phyloP scores from a whole-genome alignment of 2,329 filamentous ascomycete species.

The Colletotrichum viniferum region DNA sequence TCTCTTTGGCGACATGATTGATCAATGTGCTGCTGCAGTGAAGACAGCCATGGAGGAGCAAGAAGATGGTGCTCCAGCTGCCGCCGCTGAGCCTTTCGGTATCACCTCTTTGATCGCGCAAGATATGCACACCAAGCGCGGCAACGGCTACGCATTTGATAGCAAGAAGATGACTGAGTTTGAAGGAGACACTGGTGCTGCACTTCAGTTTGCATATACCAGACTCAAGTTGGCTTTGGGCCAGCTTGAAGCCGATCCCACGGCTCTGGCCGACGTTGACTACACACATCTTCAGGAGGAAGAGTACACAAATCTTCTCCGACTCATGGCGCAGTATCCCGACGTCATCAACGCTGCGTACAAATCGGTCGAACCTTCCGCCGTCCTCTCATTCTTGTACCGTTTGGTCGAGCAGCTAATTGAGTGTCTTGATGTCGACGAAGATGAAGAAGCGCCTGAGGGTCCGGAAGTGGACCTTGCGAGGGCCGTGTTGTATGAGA shows the following conservation, averaged over 20 bases:
- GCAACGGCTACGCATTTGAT: conserved; percentile 26
- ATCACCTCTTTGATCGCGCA: conserved; percentile 73
- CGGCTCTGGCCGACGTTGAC: conserved; percentile 15
- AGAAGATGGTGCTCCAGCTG: conserved; percentile 63
- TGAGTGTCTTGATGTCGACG: conserved; percentile 1
- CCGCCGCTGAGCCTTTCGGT: conserved; percentile 67
- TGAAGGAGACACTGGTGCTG: conserved; percentile 75
- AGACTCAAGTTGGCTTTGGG: conserved; percentile 55
- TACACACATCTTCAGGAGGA: conserved; percentile 32
- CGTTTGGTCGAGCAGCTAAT: conserved; percentile 5
- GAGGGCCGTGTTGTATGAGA: conserved; percentile 65
- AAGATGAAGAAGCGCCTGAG: neutral
- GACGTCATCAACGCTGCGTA: conserved; percentile 67
- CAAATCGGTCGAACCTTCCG: conserved; percentile 70
- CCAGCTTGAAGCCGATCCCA: conserved; percentile 16
- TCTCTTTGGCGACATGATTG: conserved; percentile 61
- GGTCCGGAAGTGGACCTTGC: conserved; percentile 61
- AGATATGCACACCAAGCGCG: conserved; percentile 30
- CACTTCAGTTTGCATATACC: conserved; percentile 74
- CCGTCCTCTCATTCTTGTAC: conserved; percentile 65
- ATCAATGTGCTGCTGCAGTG: conserved; percentile 50
- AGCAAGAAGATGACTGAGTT: conserved; percentile 69
- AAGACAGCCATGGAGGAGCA: conserved; percentile 71
- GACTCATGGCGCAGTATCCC: conserved; percentile 67
- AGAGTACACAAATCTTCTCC: conserved; percentile 62